Base-by-base conservation (phyloP, 805 yeast species). In the Lachancea cidri region DNA sequence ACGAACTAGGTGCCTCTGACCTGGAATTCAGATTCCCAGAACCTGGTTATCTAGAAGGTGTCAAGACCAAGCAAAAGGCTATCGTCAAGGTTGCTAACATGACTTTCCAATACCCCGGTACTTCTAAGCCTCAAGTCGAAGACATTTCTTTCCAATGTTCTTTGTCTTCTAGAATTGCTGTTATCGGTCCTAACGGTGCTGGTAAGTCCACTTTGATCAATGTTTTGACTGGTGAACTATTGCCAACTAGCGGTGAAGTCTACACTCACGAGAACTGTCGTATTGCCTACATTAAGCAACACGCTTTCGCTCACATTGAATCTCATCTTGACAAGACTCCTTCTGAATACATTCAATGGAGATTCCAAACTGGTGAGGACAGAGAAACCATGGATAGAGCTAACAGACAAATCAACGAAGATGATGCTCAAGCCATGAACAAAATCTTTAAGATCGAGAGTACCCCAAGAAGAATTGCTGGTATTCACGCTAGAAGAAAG, bases 361-460 rank as follows among this genome's bases (percentile, higher is more conserved):
- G 98, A 84, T 93, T 91, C 97, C 98, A 93, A 80, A 93, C 98
- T 69, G 98, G 98, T 89, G 98, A 93, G 80, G 98, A 93, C 76
- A 88, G 98, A 79, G 98, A 93, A 81, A 93, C 98, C 75, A 93
- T 93, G 98, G 98, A 93, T 81, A 86, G 98, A 79, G 98, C 98
- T 70, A 87, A 94, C 73, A 87, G 98, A 81, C 91, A 83, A 72
- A 88, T 93, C 71, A 88, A 85, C 68, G 98, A 93, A 78, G 74
- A 78, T 62, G 98, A 93, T 76, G 97, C 89, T 79, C 79, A 83
- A 73, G 86, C 94, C 68, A 93, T 93, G 98, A 88, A 93, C 89
- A 93, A 91, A 81, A 84, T 93, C 76, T 93, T 88, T 89, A 88
- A 86, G 84, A 81, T 93, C 67, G 98, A 93, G 73, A 96, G 97